Percentiles rank a stretch among this genome's conserved stretches.
These are phyloP conservation scores for Agapanthus africanus DNA, from an alignment of 106 monocot genomes.

Conservation along the genomic window DNA sequence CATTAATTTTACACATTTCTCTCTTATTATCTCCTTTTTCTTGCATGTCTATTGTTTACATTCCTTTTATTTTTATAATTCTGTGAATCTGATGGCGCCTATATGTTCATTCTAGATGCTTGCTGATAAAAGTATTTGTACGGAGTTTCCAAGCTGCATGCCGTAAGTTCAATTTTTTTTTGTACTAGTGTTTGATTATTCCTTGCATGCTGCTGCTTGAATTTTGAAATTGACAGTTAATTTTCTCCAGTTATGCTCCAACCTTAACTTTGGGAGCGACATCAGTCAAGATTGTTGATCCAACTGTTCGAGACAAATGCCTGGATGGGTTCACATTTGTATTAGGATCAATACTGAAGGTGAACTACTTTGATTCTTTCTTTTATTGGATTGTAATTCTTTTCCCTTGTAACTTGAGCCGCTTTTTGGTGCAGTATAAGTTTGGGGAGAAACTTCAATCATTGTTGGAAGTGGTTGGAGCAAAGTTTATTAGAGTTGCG, in stretches of 20 bases:
- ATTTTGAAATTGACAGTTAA: background rate
- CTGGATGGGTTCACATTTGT: conserved; percentile 66
- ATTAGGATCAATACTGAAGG: conserved; percentile 42
- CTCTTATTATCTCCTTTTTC: background rate
- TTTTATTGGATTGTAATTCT: background rate
- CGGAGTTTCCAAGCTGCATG: conserved; percentile 54
- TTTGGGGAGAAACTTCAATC: conserved; percentile 50
- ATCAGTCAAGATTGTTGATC: conserved; percentile 45
- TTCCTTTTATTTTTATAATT: background rate
- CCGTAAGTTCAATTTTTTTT: conserved; percentile 40
- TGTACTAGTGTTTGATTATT: background rate
- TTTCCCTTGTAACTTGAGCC: conserved; percentile 4
- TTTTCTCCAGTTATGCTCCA: conserved; percentile 44
- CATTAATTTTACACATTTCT: background rate
- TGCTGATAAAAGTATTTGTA: conserved; percentile 44
- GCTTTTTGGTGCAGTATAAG: conserved; percentile 52
- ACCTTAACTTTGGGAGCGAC: conserved; percentile 38
- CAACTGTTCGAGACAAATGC: conserved; percentile 52
- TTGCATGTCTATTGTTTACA: background rate
- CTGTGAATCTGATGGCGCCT: conserved; percentile 1
- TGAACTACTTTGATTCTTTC: conserved; percentile 13
- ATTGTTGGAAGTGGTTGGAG: conserved; percentile 49
- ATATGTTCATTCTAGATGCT: no score
- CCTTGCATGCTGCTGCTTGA: background rate
- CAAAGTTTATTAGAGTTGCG: conserved; percentile 34